phyloP scores from a whole-genome alignment of 768 basidiomycete genomes.

The Amanita exitialis region DNA sequence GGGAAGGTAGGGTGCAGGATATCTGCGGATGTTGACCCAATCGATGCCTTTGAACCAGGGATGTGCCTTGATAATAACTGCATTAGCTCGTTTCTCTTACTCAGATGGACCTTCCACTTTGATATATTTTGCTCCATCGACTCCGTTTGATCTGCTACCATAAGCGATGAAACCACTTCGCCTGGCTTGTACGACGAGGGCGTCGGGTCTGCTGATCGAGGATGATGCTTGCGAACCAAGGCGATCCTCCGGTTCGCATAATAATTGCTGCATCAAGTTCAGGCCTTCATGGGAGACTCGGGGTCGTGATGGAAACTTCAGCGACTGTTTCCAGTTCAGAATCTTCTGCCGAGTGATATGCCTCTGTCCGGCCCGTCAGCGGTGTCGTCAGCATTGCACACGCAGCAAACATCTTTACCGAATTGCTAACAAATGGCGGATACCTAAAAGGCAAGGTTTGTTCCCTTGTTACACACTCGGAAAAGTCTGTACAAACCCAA shows the following conservation, averaged over 20 bases:
- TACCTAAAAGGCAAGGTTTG: slow-evolving; percentile 38
- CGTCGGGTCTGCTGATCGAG: slow-evolving; percentile 67
- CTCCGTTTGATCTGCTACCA: slow-evolving; percentile 34
- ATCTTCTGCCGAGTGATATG: slow-evolving; percentile 97
- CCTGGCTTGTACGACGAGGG: slow-evolving; percentile 63
- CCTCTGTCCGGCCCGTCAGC: slow-evolving; percentile 35
- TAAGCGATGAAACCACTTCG: slow-evolving; percentile 61
- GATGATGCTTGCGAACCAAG: slow-evolving; percentile 67
- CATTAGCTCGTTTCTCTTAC: slow-evolving; percentile 9
- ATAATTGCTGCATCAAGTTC: slow-evolving; percentile 77
- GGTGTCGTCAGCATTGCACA: not conserved
- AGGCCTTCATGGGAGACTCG: slow-evolving; percentile 81
- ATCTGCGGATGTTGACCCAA: slow-evolving; percentile 78
- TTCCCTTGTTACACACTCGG: slow-evolving; percentile 7
- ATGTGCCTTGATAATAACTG: slow-evolving; percentile 45
- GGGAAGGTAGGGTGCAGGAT: slow-evolving; percentile 83
- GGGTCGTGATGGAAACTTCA: slow-evolving; percentile 80
- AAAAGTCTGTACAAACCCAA: slow-evolving; percentile 49
- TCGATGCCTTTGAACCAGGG: slow-evolving; percentile 90
- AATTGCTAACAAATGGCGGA: slow-evolving; percentile 93
- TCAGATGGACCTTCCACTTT: slow-evolving; percentile 41
- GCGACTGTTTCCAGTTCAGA: slow-evolving; percentile 84
- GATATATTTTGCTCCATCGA: slow-evolving; percentile 85
- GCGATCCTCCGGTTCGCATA: slow-evolving; percentile 94
- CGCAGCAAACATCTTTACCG: slow-evolving; percentile 32